A percentile compares a stretch with the other conserved stretches of the same genome.
phyloP scores from a whole-genome alignment of 768 basidiomycete genomes.

The Boletales sp. region DNA sequence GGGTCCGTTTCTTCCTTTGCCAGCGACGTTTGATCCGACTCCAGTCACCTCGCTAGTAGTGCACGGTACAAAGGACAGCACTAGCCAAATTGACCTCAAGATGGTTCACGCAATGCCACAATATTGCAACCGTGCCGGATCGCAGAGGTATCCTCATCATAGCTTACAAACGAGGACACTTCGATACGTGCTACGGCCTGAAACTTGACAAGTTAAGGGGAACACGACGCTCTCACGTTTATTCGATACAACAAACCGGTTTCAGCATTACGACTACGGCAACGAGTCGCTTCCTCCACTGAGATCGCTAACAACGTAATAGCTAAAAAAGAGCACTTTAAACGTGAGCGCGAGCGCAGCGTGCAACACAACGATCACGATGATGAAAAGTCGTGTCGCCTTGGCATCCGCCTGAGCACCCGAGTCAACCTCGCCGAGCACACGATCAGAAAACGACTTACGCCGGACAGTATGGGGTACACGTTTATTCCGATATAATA shows the following conservation, averaged over 20 bases:
- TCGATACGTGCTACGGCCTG: too few species aligned
- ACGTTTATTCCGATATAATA: constrained; percentile 83
- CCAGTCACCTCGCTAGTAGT: too few species aligned
- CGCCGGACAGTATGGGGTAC: constrained; percentile 85
- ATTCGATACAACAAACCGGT: not conserved
- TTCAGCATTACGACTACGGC: constrained; percentile 7
- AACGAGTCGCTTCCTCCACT: constrained; percentile 25
- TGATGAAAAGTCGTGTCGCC: constrained; percentile 77
- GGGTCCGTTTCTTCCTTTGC: too few species aligned
- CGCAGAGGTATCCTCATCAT: too few species aligned
- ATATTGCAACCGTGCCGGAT: constrained; percentile 24
- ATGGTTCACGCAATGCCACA: constrained; percentile 23
- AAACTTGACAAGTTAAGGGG: too few species aligned
- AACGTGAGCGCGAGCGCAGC: constrained; percentile 79
- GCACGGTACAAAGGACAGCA: too few species aligned
- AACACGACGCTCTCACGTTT: too few species aligned
- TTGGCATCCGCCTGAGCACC: constrained; percentile 74
- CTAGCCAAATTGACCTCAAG: too few species aligned
- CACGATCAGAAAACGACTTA: constrained; percentile 36
- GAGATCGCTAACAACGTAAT: constrained; percentile 44
- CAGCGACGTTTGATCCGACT: too few species aligned
- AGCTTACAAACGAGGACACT: too few species aligned
- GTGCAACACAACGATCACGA: constrained; percentile 73
- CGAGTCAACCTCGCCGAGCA: not conserved
- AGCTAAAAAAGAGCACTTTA: constrained; percentile 68